Percentiles rank a stretch among this genome's conserved stretches.
Conservation (phyloP, 164 flowering plant genomes). For the Stephania yunnanensis region DNA sequence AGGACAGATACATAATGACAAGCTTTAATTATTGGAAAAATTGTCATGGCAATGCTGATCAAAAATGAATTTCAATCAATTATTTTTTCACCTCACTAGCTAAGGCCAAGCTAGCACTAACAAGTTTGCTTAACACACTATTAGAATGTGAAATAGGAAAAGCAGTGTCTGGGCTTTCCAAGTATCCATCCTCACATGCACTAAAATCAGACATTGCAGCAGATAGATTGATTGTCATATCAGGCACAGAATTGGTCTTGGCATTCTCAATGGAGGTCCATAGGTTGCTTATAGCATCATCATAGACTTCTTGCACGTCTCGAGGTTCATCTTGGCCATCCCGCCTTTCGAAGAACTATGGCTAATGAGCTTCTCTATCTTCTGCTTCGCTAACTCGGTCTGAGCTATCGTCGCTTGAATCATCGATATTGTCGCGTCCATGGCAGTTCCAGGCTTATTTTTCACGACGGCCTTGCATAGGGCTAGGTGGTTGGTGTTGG, state of each 20-base stretch:
- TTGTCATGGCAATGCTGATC: too few species aligned
- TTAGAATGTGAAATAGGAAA: background rate
- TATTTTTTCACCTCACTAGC: background rate
- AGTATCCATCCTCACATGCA: background rate
- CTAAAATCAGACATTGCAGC: background rate
- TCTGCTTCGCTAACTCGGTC: background rate
- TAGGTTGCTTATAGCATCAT: slow-evolving; percentile 1
- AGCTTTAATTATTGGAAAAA: too few species aligned
- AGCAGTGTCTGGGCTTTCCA: background rate
- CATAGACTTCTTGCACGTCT: background rate
- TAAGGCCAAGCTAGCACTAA: slow-evolving; percentile 25
- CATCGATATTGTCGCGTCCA: background rate
- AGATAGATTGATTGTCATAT: background rate
- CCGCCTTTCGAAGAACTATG: background rate
- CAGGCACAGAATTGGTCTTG: background rate
- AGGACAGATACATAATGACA: too few species aligned
- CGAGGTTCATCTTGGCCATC: background rate
- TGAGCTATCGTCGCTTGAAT: background rate
- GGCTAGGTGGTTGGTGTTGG: background rate
- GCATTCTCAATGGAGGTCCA: background rate
- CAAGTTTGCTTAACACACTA: background rate
- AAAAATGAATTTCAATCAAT: too few species aligned
- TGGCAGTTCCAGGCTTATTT: background rate
- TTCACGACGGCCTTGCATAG: background rate
- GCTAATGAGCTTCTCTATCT: background rate